Evolutionary conservation across 371 early-diverging fungal species (phyloP).

Genomic region (Coemansia sp.): DNA sequence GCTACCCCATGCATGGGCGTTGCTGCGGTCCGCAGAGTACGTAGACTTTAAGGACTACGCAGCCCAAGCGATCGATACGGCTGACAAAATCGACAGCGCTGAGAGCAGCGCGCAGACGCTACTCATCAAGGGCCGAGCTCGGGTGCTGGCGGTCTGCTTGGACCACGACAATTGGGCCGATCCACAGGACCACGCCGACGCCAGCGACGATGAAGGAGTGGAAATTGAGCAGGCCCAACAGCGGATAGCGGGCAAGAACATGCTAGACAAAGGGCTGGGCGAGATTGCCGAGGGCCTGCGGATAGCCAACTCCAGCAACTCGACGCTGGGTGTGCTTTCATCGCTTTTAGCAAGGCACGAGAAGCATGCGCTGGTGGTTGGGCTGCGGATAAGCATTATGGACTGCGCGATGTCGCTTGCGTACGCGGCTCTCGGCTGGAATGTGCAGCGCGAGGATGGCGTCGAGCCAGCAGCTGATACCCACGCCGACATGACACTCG

Average conservation of each 20-base stretch:
- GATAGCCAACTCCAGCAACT: neutral
- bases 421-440: constrained; percentile 15
- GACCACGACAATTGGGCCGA: constrained; percentile 32
- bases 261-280: constrained; percentile 17
- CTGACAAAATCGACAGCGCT: neutral
- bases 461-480: neutral
- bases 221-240: neutral
- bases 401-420: constrained; percentile 25
- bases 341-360: constrained; percentile 15
- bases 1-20: constrained; percentile 21
- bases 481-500: neutral
- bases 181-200: constrained; percentile 4
- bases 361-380: constrained; percentile 10
- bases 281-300: constrained; percentile 13
- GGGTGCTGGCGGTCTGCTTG: constrained; percentile 25
- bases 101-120: neutral
- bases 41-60: constrained; percentile 29
- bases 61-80: constrained; percentile 3
- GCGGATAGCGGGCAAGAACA: constrained; percentile 2
- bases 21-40: constrained; percentile 28
- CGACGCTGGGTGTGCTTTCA: constrained; percentile 7
- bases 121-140: constrained; percentile 24
- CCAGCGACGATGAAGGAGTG: neutral
- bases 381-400: constrained; percentile 14
- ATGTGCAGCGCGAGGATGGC: no score